phyloP scores from a whole-genome alignment of 2,329 filamentous ascomycete genomes.

The Zymoseptoria pseudotritici region DNA sequence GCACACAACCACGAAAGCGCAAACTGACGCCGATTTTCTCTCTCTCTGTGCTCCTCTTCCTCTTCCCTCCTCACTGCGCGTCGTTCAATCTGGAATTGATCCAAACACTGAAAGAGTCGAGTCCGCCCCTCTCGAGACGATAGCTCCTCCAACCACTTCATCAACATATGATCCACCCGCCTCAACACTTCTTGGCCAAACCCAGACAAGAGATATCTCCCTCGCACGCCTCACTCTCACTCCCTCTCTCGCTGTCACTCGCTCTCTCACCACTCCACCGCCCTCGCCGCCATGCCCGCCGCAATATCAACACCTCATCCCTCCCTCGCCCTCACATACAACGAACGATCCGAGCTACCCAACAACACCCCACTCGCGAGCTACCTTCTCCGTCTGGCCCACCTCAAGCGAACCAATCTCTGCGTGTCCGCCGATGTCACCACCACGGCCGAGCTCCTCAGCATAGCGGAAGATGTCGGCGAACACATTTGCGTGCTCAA shows the following conservation, averaged over 20 bases:
- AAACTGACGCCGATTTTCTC: background rate
- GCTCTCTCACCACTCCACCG: background rate
- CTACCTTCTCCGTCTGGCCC: conserved; percentile 43
- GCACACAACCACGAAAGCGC: too few species aligned
- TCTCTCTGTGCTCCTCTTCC: background rate
- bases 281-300: conserved; percentile 9
- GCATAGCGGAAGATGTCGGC: conserved; percentile 51
- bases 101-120: background rate
- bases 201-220: background rate
- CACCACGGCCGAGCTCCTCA: conserved; percentile 48
- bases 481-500: conserved; percentile 55
- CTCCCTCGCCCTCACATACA: conserved; percentile 38
- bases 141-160: background rate
- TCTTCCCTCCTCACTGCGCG: background rate
- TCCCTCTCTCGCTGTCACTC: background rate
- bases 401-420: conserved; percentile 45
- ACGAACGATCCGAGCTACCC: conserved; percentile 37
- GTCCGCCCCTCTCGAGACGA: background rate
- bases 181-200: background rate
- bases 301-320: conserved; percentile 25
- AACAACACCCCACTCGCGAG: conserved; percentile 39
- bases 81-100: background rate
- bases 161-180: background rate
- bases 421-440: conserved; percentile 52
- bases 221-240: background rate